Percentiles rank a stretch among this genome's conserved stretches.
phyloP scores from a whole-genome alignment of 352 stramenopile genomes.

The Phytophthora fragariae region DNA sequence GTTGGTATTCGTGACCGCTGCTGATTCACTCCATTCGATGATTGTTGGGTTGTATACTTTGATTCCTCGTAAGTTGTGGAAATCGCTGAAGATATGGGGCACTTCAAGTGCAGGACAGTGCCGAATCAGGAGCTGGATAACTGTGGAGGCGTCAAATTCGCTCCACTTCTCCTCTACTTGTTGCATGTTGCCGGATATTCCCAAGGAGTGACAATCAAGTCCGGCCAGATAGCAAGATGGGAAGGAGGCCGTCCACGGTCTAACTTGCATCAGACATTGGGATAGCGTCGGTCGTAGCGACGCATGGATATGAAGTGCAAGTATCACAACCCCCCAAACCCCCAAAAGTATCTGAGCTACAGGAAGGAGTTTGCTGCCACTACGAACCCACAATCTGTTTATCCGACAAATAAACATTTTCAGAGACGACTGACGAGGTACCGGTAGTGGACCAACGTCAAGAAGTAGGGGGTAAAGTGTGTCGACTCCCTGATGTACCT shows the following conservation, averaged over 20 bases:
- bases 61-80: slow-evolving; percentile 28
- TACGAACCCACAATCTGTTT: no score
- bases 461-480: no score
- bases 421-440: no score
- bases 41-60: slow-evolving; percentile 54
- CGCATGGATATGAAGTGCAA: slow-evolving; percentile 33
- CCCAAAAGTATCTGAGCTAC: slow-evolving; percentile 10
- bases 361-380: no score
- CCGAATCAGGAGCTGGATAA: slow-evolving; percentile 36
- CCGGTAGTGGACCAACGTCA: no score
- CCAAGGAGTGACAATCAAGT: slow-evolving; percentile 33
- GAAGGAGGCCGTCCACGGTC: slow-evolving; percentile 36
- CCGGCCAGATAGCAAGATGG: slow-evolving; percentile 45
- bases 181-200: slow-evolving; percentile 16
- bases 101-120: slow-evolving; percentile 41
- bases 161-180: slow-evolving; percentile 24
- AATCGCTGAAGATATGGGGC: slow-evolving; percentile 20
- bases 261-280: slow-evolving; percentile 40
- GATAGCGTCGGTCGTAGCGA: slow-evolving; percentile 12
- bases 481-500: no score
- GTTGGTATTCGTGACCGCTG: slow-evolving; percentile 23
- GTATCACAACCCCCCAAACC: slow-evolving; percentile 23
- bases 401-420: no score
- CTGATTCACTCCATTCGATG: slow-evolving; percentile 25
- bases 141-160: slow-evolving; percentile 28